Evolutionary conservation across 768 basidiomycete genomes (phyloP).

Genomic region (Lentinula raphanica): DNA sequence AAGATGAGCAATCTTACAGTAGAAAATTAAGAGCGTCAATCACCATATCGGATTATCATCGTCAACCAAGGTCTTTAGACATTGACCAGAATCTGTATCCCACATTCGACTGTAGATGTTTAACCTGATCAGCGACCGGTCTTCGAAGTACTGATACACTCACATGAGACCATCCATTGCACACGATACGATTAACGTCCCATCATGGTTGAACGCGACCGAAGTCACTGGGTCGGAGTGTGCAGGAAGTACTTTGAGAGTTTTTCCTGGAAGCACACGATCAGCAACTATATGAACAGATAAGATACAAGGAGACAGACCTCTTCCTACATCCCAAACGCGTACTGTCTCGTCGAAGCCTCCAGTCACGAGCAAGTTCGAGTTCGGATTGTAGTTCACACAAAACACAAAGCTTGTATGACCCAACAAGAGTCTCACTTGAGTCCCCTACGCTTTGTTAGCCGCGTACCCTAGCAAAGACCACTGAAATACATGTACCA

Average conservation of each 20-base stretch:
- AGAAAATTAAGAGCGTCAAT: not conserved
- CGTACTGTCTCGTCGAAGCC: constrained; percentile 94
- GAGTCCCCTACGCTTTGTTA: constrained; percentile 37
- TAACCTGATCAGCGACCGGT: constrained; percentile 3
- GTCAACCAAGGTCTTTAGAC: constrained; percentile 93
- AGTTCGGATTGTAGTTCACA: constrained; percentile 85
- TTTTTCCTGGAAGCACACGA: constrained; percentile 54
- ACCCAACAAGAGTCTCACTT: constrained; percentile 65
- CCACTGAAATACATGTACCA: constrained; percentile 31
- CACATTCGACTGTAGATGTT: constrained; percentile 87
- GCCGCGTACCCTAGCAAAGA: not conserved
- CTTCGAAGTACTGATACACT: constrained; percentile 21
- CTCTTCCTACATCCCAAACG: constrained; percentile 93
- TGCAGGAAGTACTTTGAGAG: constrained; percentile 85
- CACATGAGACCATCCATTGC: constrained; percentile 98
- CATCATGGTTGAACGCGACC: constrained; percentile 91
- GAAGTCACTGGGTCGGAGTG: constrained; percentile 97
- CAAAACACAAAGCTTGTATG: constrained; percentile 96
- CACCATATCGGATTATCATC: constrained; percentile 94
- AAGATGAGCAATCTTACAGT: constrained; percentile 6
- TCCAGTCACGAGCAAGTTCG: constrained; percentile 88
- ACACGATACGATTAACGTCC: constrained; percentile 89
- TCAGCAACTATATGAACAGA: not conserved
- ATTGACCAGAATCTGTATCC: constrained; percentile 97
- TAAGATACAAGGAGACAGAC: constrained; percentile 32